Evolutionary conservation across 495 filamentous ascomycete genomes (phyloP).

Genomic region (Aspergillus carlsbadensis): DNA sequence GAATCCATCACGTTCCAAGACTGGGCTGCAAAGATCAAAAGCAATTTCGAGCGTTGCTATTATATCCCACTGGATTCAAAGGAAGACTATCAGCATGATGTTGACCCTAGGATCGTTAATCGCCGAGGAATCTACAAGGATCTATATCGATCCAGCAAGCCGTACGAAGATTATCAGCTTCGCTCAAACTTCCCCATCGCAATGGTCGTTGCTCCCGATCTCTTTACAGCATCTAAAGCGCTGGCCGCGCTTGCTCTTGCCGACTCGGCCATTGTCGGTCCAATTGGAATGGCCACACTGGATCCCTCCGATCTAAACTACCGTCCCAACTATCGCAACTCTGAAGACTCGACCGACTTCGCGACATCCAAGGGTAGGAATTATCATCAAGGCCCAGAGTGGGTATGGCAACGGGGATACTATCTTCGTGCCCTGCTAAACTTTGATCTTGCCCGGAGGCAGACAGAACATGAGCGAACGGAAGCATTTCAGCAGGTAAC

Average conservation of each 20-base stretch:
- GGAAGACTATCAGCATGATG: constrained; percentile 73
- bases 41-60: constrained; percentile 87
- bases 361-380: constrained; percentile 89
- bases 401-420: constrained; percentile 98
- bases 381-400: constrained; percentile 98
- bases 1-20: constrained; percentile 67
- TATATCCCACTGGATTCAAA: constrained; percentile 69
- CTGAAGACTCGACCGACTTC: constrained; percentile 87
- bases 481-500: constrained; percentile 96
- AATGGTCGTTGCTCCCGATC: constrained; percentile 87
- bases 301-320: constrained; percentile 92
- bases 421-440: constrained; percentile 87
- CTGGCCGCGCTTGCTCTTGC: constrained; percentile 74
- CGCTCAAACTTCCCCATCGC: constrained; percentile 93
- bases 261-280: constrained; percentile 76
- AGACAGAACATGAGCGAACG: constrained; percentile 59
- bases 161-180: constrained; percentile 96
- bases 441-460: constrained; percentile 78
- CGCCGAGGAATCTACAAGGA: constrained; percentile 98
- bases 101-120: constrained; percentile 77
- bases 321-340: constrained; percentile 89
- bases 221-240: constrained; percentile 78
- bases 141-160: constrained; percentile 85
- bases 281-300: constrained; percentile 92
- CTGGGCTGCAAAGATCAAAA: constrained; percentile 81